Conservation (phyloP, 2,329 filamentous ascomycete genomes). For the Aureobasidium sp. region DNA sequence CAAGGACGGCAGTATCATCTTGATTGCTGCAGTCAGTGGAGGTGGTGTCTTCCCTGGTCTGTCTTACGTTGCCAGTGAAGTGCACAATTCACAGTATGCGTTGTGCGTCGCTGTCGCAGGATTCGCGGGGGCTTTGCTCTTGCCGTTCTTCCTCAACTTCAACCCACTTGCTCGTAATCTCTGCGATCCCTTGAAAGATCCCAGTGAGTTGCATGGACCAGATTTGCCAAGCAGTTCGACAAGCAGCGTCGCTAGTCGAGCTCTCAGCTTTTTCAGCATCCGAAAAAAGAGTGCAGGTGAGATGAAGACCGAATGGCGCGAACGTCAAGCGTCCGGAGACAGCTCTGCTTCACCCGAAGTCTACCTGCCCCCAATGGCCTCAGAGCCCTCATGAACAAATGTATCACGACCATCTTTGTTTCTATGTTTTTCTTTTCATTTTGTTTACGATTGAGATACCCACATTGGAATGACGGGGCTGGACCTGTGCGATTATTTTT, state of each 20-base stretch:
- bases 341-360: neutral
- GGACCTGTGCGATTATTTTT: neutral
- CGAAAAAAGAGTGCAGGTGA: conserved; percentile 21
- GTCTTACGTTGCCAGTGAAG: conserved; percentile 39
- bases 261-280: conserved; percentile 28
- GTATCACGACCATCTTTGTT: neutral
- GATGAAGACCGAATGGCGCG: conserved; percentile 16
- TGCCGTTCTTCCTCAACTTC: conserved; percentile 49
- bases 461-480: conserved; percentile 1
- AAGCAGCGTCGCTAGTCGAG: conserved; percentile 26
- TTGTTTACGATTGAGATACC: conserved; percentile 4
- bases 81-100: conserved; percentile 39
- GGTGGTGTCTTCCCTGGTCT: conserved; percentile 52
- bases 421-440: neutral
- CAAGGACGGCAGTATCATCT: conserved; percentile 47
- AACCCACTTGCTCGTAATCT: conserved; percentile 43
- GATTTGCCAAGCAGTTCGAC: conserved; percentile 22
- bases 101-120: conserved; percentile 48
- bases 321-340: conserved; percentile 12
- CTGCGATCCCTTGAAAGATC: conserved; percentile 32
- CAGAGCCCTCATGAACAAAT: neutral
- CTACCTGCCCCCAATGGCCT: neutral
- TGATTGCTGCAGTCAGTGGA: conserved; percentile 49
- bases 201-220: neutral
- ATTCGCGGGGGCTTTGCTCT: conserved; percentile 45